These are phyloP conservation scores for Dendrobium nobile DNA, from an alignment of 106 monocot species.

Conservation along the genomic window DNA sequence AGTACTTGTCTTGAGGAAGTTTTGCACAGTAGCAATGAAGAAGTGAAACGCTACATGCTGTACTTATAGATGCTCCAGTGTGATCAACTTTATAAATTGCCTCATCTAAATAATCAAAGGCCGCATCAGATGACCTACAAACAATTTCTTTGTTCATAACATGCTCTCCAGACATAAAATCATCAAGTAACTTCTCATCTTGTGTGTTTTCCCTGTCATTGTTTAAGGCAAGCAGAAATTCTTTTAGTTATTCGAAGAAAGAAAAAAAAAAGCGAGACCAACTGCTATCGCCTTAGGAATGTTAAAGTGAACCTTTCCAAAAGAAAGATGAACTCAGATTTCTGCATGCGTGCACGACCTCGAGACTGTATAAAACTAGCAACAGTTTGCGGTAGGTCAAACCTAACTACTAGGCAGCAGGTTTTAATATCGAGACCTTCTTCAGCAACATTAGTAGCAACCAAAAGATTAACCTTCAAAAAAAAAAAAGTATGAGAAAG, in stretches of 20 bases:
- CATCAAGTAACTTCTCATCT: slow-evolving; percentile 51
- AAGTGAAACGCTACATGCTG: slow-evolving; percentile 82
- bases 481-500: neutral
- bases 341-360: slow-evolving; percentile 87
- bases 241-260: too few species aligned
- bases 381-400: slow-evolving; percentile 91
- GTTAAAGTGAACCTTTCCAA: slow-evolving; percentile 55
- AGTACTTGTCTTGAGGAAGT: slow-evolving; percentile 77
- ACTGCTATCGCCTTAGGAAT: neutral
- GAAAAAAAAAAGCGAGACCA: neutral
- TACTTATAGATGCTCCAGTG: slow-evolving; percentile 89
- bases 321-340: slow-evolving; percentile 76
- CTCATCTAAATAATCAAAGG: slow-evolving; percentile 70
- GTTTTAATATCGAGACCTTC: slow-evolving; percentile 99
- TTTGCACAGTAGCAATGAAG: slow-evolving; percentile 78
- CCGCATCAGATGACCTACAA: slow-evolving; percentile 48
- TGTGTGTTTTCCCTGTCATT: slow-evolving; percentile 54
- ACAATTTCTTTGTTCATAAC: slow-evolving; percentile 76
- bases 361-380: slow-evolving; percentile 96
- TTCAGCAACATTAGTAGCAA: slow-evolving; percentile 97
- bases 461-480: slow-evolving; percentile 83
- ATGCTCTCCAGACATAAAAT: slow-evolving; percentile 51
- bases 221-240: neutral
- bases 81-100: slow-evolving; percentile 46
- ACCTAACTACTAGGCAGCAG: slow-evolving; percentile 90